Base-by-base conservation (phyloP, 148 eudicot genomes). In the Rhododendron simsii region DNA sequence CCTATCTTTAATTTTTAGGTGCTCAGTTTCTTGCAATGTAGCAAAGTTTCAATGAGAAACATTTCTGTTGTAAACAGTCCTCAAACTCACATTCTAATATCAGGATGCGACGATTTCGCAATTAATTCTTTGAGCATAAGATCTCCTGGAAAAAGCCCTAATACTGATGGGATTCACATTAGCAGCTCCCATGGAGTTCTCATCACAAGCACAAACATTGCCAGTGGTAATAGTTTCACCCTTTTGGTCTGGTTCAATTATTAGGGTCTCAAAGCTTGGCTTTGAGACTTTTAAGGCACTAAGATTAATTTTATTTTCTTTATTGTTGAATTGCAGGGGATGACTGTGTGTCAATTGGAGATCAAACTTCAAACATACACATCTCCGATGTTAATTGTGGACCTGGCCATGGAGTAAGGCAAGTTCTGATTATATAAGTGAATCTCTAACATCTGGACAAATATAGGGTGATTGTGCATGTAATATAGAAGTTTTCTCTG, bases 401-500 rank as follows among this genome's bases (percentile, higher is more conserved):
- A 63, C 88, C 86, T 41, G 88, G 88, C 28, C 88, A 87, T 78
- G 86, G 88, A 30, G 35, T 86, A 59, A 86, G 88, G 88, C 83
- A 69, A 47, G 50, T 77, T 71, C 20, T 30, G 20, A 30, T 15
- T 65, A 71, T 33, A 30, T 35, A 30, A 71, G 39, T 71, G 30
- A 7, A 23, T 23, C 20, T 4, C 1, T 7, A 23, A 57, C 1
- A 16, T 57, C 23, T 57, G 23, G 63, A 20, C 63, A 65, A 23
- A 65, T 61, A 23, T 33, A 13, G 37, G 16, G 20, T 30, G 30
- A 7, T 69, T 28, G 37, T 28, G 37, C 37, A 69, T 26, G 37
- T 69, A 28, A 28, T 75, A 9, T 39, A 35, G 2, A 75, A 39
- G 1, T 30, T 75, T 35, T 30, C 20, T 37, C 45, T 1, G 11